Evolutionary conservation across 2,329 filamentous ascomycete species (phyloP).

Genomic region (Fusarium bactridioides): DNA sequence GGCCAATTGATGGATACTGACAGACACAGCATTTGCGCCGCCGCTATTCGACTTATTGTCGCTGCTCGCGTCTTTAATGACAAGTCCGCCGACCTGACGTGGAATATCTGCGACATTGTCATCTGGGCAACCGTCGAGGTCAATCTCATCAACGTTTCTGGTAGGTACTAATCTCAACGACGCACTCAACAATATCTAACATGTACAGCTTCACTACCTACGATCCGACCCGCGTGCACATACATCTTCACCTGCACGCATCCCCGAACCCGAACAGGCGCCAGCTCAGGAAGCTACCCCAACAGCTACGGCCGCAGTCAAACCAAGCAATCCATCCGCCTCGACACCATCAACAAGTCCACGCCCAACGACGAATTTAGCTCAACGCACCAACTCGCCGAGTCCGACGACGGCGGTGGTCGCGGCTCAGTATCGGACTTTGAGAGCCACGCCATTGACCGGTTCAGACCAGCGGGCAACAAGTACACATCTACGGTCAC

Average conservation of each 20-base stretch:
- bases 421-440: conserved; percentile 30
- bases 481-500: conserved; percentile 24
- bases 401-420: background rate
- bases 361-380: conserved; percentile 22
- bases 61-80: conserved; percentile 24
- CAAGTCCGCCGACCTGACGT: conserved; percentile 28
- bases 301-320: conserved; percentile 33
- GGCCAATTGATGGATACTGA: background rate
- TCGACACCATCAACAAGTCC: conserved; percentile 28
- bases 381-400: conserved; percentile 36
- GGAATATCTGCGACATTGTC: conserved; percentile 36
- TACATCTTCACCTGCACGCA: conserved; percentile 32
- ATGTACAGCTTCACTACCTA: conserved; percentile 34
- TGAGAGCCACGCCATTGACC: conserved; percentile 33
- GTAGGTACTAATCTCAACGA: background rate
- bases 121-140: conserved; percentile 40
- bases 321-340: conserved; percentile 35
- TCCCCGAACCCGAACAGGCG: conserved; percentile 21
- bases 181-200: fast-evolving
- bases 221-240: conserved; percentile 32
- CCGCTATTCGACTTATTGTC: conserved; percentile 32
- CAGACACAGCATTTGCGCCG: conserved; percentile 26
- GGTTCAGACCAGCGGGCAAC: conserved; percentile 19
- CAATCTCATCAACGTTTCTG: conserved; percentile 37
- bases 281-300: conserved; percentile 30